Evolutionary conservation across 31 red algal species (phyloP).

Genomic region (Asparagopsis taxiformis): DNA sequence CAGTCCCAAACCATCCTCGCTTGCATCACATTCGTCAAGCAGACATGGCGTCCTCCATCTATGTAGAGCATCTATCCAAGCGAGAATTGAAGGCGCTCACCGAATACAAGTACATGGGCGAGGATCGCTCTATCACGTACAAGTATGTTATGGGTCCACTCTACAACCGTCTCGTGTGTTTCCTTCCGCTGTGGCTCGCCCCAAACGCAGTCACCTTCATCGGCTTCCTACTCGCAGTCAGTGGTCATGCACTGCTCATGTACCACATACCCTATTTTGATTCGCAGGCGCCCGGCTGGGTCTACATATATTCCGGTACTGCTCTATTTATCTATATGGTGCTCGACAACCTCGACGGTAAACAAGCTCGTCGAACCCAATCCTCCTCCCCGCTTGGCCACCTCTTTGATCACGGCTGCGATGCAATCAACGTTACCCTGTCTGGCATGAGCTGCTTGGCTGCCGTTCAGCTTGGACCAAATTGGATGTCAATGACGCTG

Average conservation of each 20-base stretch:
- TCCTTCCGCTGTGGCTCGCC: constrained; percentile 85
- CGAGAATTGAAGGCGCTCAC: constrained; percentile 54
- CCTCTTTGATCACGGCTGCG: constrained; percentile 98
- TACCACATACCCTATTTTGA: constrained; percentile 45
- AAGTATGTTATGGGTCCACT: constrained; percentile 61
- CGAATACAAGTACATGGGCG: constrained; percentile 80
- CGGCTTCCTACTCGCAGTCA: constrained; percentile 71
- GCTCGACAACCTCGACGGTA: constrained; percentile 95
- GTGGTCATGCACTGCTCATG: constrained; percentile 42
- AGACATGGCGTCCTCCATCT: background rate
- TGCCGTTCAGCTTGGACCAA: constrained; percentile 44
- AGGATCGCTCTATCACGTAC: constrained; percentile 79
- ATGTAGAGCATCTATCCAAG: constrained; percentile 38
- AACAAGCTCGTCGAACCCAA: constrained; percentile 91
- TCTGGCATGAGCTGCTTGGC: constrained; percentile 76
- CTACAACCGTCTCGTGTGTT: constrained; percentile 66
- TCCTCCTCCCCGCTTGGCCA: constrained; percentile 92
- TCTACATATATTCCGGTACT: constrained; percentile 52
- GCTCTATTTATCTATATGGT: constrained; percentile 81
- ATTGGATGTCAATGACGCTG: constrained; percentile 28
- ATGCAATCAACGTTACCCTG: constrained; percentile 92
- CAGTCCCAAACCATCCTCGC: no score
- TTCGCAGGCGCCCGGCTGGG: constrained; percentile 18
- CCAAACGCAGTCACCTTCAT: constrained; percentile 84
- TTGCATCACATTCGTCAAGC: no score